Conservation (phyloP, 371 early-diverging fungal genomes). For the Mycotypha africana region DNA sequence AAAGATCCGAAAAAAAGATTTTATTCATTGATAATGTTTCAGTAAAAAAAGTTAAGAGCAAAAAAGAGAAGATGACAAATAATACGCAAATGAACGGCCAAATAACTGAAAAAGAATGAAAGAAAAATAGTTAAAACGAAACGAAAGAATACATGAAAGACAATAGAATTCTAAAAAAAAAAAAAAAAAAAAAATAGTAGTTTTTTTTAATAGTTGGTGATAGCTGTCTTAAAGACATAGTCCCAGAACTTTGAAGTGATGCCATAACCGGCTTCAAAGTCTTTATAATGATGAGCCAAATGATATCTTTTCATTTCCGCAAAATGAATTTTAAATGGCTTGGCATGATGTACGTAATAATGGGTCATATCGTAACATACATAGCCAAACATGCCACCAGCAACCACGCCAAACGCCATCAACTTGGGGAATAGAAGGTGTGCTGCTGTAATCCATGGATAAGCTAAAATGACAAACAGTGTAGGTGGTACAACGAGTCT, state of each 20-base stretch:
- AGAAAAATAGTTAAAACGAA: too few species aligned
- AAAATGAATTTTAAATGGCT: conserved; percentile 64
- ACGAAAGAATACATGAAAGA: too few species aligned
- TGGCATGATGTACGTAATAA: conserved; percentile 93
- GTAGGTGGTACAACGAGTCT: conserved; percentile 97
- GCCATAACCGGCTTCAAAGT: conserved; percentile 83
- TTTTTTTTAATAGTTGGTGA: conserved; percentile 16
- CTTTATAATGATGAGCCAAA: conserved; percentile 92
- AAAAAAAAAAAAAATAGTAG: not conserved
- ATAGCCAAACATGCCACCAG: conserved; percentile 81
- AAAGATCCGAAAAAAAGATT: too few species aligned
- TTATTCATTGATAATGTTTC: too few species aligned
- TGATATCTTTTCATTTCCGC: conserved; percentile 90
- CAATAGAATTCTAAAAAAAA: too few species aligned
- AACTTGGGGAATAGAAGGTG: conserved; percentile 46
- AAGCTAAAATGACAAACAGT: conserved; percentile 61
- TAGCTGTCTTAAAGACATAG: conserved; percentile 70
- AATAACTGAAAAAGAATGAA: too few species aligned
- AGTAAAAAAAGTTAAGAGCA: too few species aligned
- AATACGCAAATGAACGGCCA: too few species aligned
- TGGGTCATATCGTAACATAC: conserved; percentile 88
- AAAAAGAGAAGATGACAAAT: too few species aligned
- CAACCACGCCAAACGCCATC: conserved; percentile 56
- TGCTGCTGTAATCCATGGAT: conserved; percentile 52
- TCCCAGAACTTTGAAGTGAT: conserved; percentile 94